phyloP scores from a whole-genome alignment of 177 flowering plant genomes.

The Vitis hybrid region DNA sequence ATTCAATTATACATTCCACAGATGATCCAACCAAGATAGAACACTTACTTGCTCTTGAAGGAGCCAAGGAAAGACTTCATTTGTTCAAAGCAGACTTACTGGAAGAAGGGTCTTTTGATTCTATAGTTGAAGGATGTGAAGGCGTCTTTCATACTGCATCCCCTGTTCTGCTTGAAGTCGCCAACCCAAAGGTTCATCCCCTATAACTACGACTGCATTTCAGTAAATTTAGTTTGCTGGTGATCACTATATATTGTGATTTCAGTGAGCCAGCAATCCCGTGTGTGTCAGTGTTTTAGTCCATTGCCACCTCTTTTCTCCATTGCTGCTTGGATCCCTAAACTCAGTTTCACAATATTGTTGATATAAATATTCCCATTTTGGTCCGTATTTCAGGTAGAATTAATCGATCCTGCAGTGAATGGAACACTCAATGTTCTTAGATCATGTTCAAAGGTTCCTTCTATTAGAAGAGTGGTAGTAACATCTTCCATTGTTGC shows the following conservation, averaged over 20 bases:
- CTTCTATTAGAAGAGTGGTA: conserved; percentile 18
- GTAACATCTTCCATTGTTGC: conserved; percentile 24
- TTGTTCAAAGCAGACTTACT: too few relatives aligned
- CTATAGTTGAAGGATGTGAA: conserved; percentile 38
- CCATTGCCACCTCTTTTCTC: too few relatives aligned
- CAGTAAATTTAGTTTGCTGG: too few relatives aligned
- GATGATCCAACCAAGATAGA: conserved; percentile 44
- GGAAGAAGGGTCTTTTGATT: too few relatives aligned
- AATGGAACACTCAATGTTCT: conserved; percentile 26
- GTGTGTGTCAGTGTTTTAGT: too few relatives aligned
- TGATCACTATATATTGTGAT: too few relatives aligned
- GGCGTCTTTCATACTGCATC: conserved; percentile 62
- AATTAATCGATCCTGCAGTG: conserved; percentile 24
- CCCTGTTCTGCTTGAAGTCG: conserved; percentile 27
- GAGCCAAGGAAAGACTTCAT: too few relatives aligned
- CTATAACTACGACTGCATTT: too few relatives aligned
- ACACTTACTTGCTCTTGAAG: conserved; percentile 41
- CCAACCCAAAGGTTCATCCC: conserved; percentile 43
- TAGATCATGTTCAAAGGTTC: conserved; percentile 16
- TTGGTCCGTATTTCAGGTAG: conserved; percentile 10
- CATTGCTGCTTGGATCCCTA: too few relatives aligned
- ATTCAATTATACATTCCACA: not conserved
- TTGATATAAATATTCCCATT: not conserved
- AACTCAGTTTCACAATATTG: not conserved
- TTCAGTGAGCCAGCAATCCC: too few relatives aligned